A percentile compares a stretch with the other conserved stretches of the same genome.
phyloP scores from a whole-genome alignment of 2,329 filamentous ascomycete genomes.

The Hypoxylon sp. region DNA sequence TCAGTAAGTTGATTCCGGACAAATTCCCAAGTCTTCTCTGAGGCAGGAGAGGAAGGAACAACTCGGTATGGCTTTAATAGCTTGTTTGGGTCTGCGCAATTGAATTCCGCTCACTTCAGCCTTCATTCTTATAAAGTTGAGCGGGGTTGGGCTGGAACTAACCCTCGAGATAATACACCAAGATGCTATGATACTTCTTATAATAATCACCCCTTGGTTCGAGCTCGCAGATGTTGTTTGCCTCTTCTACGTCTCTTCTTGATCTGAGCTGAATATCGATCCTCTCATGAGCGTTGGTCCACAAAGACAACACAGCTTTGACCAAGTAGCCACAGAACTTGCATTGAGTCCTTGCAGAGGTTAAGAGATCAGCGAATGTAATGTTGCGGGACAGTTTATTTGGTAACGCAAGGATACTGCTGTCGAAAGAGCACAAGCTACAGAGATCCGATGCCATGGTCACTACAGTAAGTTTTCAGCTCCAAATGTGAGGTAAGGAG shows the following conservation, averaged over 20 bases:
- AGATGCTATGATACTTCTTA: not conserved
- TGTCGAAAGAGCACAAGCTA: not conserved
- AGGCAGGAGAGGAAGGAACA: not conserved
- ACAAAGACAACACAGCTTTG: not conserved
- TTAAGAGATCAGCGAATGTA: not conserved
- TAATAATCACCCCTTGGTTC: not conserved
- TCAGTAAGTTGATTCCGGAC: not conserved
- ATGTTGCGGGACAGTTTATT: not conserved
- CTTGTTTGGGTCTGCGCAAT: not conserved
- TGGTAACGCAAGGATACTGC: not conserved
- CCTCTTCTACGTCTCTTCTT: not conserved
- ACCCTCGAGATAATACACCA: not conserved
- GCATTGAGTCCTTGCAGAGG: not conserved
- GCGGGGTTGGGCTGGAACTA: not conserved
- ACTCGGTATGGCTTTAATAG: not conserved
- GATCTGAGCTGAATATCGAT: not conserved
- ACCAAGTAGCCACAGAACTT: not conserved
- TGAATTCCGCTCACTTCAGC: not conserved
- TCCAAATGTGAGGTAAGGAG: too few relatives aligned
- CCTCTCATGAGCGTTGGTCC: not conserved
- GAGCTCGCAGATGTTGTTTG: not conserved
- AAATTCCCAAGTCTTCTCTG: not conserved
- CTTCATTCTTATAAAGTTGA: too few relatives aligned
- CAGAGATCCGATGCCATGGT: not conserved
- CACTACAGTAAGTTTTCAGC: too few relatives aligned